phyloP scores from a whole-genome alignment of 164 flowering plant genomes.

The Berberis vulgaris region DNA sequence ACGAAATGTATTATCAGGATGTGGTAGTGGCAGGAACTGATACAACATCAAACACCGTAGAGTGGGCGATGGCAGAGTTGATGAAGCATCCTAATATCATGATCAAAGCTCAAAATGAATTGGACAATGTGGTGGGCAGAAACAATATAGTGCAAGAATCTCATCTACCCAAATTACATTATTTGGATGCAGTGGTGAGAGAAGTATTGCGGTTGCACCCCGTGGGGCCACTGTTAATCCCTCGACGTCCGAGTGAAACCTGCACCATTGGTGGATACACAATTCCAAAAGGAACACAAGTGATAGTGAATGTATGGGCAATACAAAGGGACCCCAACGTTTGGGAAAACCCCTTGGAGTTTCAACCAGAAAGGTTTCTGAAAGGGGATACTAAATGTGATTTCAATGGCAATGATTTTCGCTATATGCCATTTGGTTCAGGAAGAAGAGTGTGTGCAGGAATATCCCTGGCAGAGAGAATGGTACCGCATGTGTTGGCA shows the following conservation, averaged over 20 bases:
- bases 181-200: constrained; percentile 11
- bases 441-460: constrained; percentile 19
- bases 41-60: constrained; percentile 18
- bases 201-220: constrained; percentile 16
- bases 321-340: constrained; percentile 18
- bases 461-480: background rate
- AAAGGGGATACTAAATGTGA: background rate
- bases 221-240: constrained; percentile 7
- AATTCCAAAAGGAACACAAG: constrained; percentile 12
- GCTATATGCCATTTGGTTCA: constrained; percentile 17
- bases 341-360: constrained; percentile 16
- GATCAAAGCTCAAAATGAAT: constrained; percentile 21
- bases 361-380: constrained; percentile 16
- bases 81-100: constrained; percentile 12
- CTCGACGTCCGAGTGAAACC: constrained; percentile 9
- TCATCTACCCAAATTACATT: constrained; percentile 8
- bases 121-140: constrained; percentile 15
- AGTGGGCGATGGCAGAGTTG: constrained; percentile 29
- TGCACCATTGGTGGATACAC: constrained; percentile 11
- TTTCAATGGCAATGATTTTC: constrained; percentile 13
- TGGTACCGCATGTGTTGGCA: background rate
- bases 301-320: constrained; percentile 16
- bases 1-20: constrained; percentile 8
- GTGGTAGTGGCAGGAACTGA: constrained; percentile 22
- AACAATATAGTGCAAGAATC: constrained; percentile 10